These are phyloP conservation scores for Asclepias syriaca DNA, from an alignment of 257 asterid species.

Conservation along the genomic window DNA sequence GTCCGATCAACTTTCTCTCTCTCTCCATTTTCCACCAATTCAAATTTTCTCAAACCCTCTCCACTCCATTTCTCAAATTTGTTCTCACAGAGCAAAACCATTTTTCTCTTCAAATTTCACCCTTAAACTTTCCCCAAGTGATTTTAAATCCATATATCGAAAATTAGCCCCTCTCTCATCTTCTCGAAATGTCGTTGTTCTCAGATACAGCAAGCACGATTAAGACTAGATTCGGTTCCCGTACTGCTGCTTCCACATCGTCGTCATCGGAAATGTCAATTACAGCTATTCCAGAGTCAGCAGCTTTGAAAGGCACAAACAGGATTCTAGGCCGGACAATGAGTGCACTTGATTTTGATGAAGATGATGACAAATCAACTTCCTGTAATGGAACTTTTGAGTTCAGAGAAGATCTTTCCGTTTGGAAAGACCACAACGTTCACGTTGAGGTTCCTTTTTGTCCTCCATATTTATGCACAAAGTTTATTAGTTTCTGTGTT, in stretches of 20 bases:
- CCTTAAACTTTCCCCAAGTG: neutral
- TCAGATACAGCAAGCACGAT: constrained; percentile 58
- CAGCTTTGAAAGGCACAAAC: constrained; percentile 34
- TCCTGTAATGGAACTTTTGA: constrained; percentile 45
- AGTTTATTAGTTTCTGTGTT: too few relatives aligned
- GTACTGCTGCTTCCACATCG: constrained; percentile 11
- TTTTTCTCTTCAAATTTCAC: neutral
- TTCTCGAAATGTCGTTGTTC: constrained; percentile 42
- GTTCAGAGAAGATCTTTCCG: constrained; percentile 61
- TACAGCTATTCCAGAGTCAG: constrained; percentile 55
- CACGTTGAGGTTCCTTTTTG: too few relatives aligned
- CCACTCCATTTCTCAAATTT: neutral
- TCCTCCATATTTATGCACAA: too few relatives aligned
- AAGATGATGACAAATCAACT: constrained; percentile 22
- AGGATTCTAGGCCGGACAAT: constrained; percentile 5
- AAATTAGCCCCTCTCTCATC: neutral
- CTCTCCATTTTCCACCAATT: neutral
- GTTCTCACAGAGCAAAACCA: neutral
- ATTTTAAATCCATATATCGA: neutral
- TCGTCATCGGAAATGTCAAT: constrained; percentile 31
- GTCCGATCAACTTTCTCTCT: constrained; percentile 3
- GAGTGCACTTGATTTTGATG: constrained; percentile 25
- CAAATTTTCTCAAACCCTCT: constrained; percentile 5
- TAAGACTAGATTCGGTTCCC: constrained; percentile 52
- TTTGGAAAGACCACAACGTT: constrained; percentile 86